Evolutionary conservation across 1,139 yeast species (phyloP).

Genomic region (Meyerozyma elateridarum): DNA sequence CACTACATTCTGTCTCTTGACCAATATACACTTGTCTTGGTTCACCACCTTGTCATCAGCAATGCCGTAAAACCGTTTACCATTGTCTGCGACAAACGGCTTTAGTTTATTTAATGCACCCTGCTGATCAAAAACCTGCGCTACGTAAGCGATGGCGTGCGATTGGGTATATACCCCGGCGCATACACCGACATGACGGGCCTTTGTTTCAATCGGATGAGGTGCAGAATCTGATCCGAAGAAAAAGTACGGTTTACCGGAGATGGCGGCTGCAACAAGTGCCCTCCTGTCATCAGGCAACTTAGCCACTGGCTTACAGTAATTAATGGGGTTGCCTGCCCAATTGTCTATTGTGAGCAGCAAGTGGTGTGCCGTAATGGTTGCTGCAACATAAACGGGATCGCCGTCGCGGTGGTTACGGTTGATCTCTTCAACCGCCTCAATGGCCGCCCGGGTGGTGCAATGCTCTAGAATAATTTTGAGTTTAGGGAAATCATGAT

Average conservation of each 20-base stretch:
- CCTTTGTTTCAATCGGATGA: slow-evolving; percentile 76
- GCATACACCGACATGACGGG: slow-evolving; percentile 78
- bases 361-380: slow-evolving; percentile 94
- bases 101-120: slow-evolving; percentile 62
- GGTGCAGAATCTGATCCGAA: slow-evolving; percentile 99
- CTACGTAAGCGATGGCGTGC: slow-evolving; percentile 75
- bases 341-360: slow-evolving; percentile 85
- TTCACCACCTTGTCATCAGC: slow-evolving; percentile 30
- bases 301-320: slow-evolving; percentile 97
- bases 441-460: slow-evolving; percentile 84
- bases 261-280: slow-evolving; percentile 78
- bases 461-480: slow-evolving; percentile 92
- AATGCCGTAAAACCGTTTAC: slow-evolving; percentile 64
- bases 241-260: slow-evolving; percentile 90
- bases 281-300: slow-evolving; percentile 81
- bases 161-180: slow-evolving; percentile 97
- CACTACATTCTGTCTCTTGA: slow-evolving; percentile 46
- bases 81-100: slow-evolving; percentile 72
- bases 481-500: slow-evolving; percentile 76
- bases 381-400: slow-evolving; percentile 69
- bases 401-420: slow-evolving; percentile 38
- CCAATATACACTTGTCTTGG: slow-evolving; percentile 47
- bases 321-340: slow-evolving; percentile 95
- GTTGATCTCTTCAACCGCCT: slow-evolving; percentile 69
- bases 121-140: slow-evolving; percentile 72